Percentiles rank a stretch among this genome's conserved stretches.
Conservation (phyloP, 192 early-diverging fungal genomes). For the Backusella sp. region DNA sequence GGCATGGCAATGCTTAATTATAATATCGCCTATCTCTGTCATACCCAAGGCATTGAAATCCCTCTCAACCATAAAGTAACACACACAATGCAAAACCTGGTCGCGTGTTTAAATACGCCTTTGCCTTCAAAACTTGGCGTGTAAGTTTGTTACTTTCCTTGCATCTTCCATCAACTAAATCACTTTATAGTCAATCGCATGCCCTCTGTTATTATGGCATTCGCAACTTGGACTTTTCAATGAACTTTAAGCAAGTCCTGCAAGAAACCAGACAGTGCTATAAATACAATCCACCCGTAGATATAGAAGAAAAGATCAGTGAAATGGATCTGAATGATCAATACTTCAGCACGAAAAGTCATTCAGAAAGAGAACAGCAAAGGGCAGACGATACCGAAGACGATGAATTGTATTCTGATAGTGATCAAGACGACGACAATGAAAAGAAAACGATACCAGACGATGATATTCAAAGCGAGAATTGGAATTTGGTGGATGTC, state of each 20-base stretch:
- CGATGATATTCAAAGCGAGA: constrained; percentile 15
- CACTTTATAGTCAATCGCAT: constrained; percentile 27
- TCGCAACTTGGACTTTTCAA: constrained; percentile 10
- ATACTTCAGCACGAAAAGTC: neutral
- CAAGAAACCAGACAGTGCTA: constrained; percentile 17
- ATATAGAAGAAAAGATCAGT: constrained; percentile 2
- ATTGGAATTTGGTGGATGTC: constrained; percentile 38
- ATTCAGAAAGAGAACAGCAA: neutral
- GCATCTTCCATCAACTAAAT: neutral
- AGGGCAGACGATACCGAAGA: neutral
- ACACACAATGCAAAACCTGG: constrained; percentile 50
- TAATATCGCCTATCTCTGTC: constrained; percentile 56
- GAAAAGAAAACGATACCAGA: neutral
- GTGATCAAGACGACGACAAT: constrained; percentile 1
- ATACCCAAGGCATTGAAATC: constrained; percentile 54
- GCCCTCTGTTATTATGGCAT: constrained; percentile 18
- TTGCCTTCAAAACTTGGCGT: constrained; percentile 41
- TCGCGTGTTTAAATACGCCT: constrained; percentile 42
- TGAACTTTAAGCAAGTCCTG: constrained; percentile 32
- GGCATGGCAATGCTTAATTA: constrained; percentile 58
- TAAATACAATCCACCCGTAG: neutral
- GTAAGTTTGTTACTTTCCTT: constrained; percentile 26
- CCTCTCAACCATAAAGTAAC: constrained; percentile 41
- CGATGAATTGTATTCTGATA: constrained; percentile 7
- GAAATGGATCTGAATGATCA: constrained; percentile 6